Percentiles rank a stretch among this genome's conserved stretches.
phyloP scores from a whole-genome alignment of 768 basidiomycete species.

The Suillus plorans region DNA sequence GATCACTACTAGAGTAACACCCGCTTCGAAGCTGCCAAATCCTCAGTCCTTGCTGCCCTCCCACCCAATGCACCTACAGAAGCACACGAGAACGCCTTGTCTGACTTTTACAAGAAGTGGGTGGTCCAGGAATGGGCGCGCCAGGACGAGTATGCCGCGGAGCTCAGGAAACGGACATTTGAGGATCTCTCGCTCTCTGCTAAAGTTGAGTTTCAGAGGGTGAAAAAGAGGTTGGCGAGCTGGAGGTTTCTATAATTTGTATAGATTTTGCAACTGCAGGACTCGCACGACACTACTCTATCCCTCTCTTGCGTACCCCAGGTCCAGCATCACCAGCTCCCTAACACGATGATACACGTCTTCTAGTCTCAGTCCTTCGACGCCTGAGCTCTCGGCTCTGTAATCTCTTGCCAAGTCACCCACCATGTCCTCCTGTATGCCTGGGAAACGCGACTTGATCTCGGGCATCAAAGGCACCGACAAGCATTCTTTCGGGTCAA shows the following conservation, averaged over 20 bases:
- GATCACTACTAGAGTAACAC: constrained; percentile 59
- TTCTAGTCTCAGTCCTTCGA: constrained; percentile 54
- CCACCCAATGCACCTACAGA: constrained; percentile 48
- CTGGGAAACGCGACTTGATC: constrained; percentile 71
- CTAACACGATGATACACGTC: constrained; percentile 63
- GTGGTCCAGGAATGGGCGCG: constrained; percentile 61
- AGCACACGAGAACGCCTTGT: constrained; percentile 67
- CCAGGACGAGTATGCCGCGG: constrained; percentile 58
- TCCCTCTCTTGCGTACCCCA: constrained; percentile 35
- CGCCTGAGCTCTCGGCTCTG: constrained; percentile 54
- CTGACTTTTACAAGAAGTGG: constrained; percentile 76
- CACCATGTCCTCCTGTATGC: constrained; percentile 64
- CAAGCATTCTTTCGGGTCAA: constrained; percentile 58
- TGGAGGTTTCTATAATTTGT: neutral
- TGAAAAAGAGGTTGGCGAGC: constrained; percentile 34
- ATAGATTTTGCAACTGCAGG: neutral
- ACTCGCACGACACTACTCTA: neutral
- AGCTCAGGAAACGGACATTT: constrained; percentile 67
- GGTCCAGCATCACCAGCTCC: constrained; percentile 58
- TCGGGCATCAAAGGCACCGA: constrained; percentile 57
- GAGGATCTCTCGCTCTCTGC: constrained; percentile 56
- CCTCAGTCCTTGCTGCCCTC: constrained; percentile 54
- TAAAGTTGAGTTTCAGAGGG: constrained; percentile 51
- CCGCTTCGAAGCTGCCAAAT: constrained; percentile 74
- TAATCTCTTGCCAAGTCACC: constrained; percentile 61